Evolutionary conservation across 306 rosid species (phyloP), one percentile per base, ranked within the genome.

Genomic region (Hylodesmum podocarpum): DNA sequence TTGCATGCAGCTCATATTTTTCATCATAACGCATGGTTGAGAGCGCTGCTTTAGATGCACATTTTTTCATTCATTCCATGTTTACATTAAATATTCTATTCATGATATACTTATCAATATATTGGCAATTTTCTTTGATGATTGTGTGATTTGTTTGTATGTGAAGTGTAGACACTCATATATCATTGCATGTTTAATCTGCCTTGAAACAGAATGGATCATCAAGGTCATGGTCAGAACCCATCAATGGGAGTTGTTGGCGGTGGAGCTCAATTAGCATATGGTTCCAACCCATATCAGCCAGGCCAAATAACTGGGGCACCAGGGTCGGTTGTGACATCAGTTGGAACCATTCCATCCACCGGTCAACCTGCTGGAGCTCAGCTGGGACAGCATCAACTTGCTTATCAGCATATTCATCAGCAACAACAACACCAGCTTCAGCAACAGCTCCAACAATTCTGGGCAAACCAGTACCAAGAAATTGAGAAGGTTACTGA

Each of bases 391-490:
- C 89, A 86, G 65, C 89, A 79, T 57, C 86, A 86, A 76, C 81
- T 82, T 76, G 89, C 89, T 66, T 86, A 86, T 80, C 89, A 86
- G 87, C 87, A 86, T 64, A 86, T 86, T 73, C 89, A 86, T 74
- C 89, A 86, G 85, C 89, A 82, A 24, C 89, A 86, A 3, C 89
- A 86, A 57, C 89, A 82, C 72, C 89, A 86, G 58, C 89, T 86
- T 61, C 87, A 82, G 85, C 85, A 82, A 22, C 89, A 86, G 41
- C 84, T 86, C 34, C 86, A 76, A 46, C 9, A 64, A 5, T 86
- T 82, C 18, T 86, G 89, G 89, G 47, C 80, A 33, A 82, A 76
- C 21, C 89, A 86, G 49, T 82, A 72, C 82, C 83, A 82, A 62
- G 89, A 86, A 77, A 86, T 86, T 3, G 89, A 86, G 79, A 86